A percentile compares a stretch with the other conserved stretches of the same genome.
Conservation (phyloP, 106 monocot species). For the Dioscorea dumetorum region DNA sequence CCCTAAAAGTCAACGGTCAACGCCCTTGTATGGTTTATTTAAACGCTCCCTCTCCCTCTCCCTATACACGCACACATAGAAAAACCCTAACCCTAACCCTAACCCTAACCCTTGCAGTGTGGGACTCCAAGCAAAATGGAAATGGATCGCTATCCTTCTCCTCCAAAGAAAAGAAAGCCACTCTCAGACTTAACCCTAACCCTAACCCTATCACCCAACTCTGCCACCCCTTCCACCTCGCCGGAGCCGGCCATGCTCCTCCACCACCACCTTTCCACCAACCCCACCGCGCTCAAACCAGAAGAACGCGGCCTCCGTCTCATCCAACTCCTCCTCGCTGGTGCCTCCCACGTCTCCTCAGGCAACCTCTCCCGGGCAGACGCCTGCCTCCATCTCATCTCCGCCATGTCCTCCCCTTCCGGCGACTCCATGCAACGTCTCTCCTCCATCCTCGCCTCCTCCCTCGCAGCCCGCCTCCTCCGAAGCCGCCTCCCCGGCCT, state of each 20-base stretch:
- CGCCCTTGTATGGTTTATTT: too few species aligned
- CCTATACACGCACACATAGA: too few species aligned
- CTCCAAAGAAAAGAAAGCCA: background rate
- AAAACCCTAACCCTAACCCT: background rate
- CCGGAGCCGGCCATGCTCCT: too few species aligned
- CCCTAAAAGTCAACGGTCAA: too few species aligned
- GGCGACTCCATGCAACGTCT: conserved; percentile 18
- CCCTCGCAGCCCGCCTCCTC: conserved; percentile 14
- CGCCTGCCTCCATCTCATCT: conserved; percentile 11
- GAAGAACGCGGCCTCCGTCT: conserved; percentile 10
- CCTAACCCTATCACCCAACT: background rate
- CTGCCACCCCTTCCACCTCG: background rate
- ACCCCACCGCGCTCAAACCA: background rate
- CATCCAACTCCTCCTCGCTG: conserved; percentile 10
- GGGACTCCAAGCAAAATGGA: background rate
- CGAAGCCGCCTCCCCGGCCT: background rate
- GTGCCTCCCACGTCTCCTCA: background rate
- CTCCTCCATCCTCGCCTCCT: conserved; percentile 6
- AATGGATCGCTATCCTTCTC: background rate
- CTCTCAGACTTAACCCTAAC: conserved; percentile 2
- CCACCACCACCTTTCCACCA: background rate
- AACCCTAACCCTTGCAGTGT: too few species aligned
- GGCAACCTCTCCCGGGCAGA: conserved; percentile 1
- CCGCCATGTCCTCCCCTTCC: conserved; percentile 3
- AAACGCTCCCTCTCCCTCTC: too few species aligned